Evolutionary conservation across 2,329 filamentous ascomycete species (phyloP), one percentile per base, ranked within the genome.

Genomic region (Fusarium sp.): DNA sequence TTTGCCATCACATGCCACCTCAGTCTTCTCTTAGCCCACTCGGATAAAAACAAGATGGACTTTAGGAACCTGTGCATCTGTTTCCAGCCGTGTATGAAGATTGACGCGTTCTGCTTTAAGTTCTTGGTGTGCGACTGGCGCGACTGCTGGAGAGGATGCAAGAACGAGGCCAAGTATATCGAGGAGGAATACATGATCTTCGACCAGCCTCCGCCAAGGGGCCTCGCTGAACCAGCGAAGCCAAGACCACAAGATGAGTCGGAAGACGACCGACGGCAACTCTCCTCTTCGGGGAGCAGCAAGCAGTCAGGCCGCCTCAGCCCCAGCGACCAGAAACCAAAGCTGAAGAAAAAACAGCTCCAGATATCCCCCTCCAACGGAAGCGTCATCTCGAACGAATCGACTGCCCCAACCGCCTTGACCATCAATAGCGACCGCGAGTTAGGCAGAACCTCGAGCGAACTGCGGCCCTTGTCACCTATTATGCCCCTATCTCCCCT

Each of bases 31-130:
- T 91, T 97, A 75, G 95, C 94, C 3, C 95, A 97, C 81, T 93
- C 95, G 30, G 94, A 97, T 73, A 95, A 95, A 85, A 98, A 98
- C 88, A 97, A 97, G 85, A 98, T 98, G 95, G 94, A 97, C 80
- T 97, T 95, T 80, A 91, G 94, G 79, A 98, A 98, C 74, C 86
- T 98, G 30, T 97, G 95, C 83, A 97, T 98, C 76, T 98, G 95
- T 84, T 98, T 98, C 82, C 95, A 97, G 82, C 95, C 95, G 7
- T 97, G 95, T 82, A 94, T 98, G 89, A 97, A 95, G 83, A 96
- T 98, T 66, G 95, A 98, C 78, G 92, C 92, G 2, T 97, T 95
- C 81, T 97, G 94, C 81, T 98, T 98, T 87, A 94, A 95, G 78
- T 98, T 97, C 74, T 87, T 98, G 18, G 95, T 98, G 26, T 94